phyloP scores from a whole-genome alignment of 1,139 yeast genomes.

The Debaryomyces fabryi region DNA sequence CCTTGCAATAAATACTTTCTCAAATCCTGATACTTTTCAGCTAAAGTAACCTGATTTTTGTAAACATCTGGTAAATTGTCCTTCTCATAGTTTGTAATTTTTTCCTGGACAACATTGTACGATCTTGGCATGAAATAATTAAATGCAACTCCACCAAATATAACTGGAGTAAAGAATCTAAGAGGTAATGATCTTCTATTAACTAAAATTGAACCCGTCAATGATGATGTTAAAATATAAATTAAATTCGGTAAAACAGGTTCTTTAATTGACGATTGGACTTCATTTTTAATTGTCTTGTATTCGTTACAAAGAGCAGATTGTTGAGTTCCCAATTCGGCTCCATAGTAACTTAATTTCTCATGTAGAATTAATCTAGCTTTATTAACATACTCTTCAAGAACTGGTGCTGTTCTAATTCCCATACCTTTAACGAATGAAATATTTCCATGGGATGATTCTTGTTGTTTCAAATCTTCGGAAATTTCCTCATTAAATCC shows the following conservation, averaged over 20 bases:
- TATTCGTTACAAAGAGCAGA: constrained; percentile 50
- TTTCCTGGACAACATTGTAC: constrained; percentile 22
- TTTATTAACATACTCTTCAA: constrained; percentile 44
- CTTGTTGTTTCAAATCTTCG: constrained; percentile 38
- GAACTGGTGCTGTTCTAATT: constrained; percentile 48
- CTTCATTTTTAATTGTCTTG: constrained; percentile 25
- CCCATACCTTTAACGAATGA: constrained; percentile 56
- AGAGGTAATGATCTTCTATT: constrained; percentile 49
- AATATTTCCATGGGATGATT: constrained; percentile 44
- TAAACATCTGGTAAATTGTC: constrained; percentile 46
- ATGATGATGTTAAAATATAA: constrained; percentile 55
- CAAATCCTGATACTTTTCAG: constrained; percentile 11
- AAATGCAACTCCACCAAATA: constrained; percentile 48
- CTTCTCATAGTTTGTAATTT: constrained; percentile 63
- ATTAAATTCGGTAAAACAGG: constrained; percentile 58
- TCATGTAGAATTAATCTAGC: constrained; percentile 41
- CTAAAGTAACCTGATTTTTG: constrained; percentile 4
- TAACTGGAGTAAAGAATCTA: constrained; percentile 53
- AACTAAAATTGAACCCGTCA: constrained; percentile 58
- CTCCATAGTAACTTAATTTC: constrained; percentile 38
- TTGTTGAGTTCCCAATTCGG: constrained; percentile 48
- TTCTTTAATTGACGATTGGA: constrained; percentile 34
- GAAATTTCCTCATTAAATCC: constrained; percentile 46
- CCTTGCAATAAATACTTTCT: constrained; percentile 16
- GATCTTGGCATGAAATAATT: constrained; percentile 43